These are phyloP conservation scores for Beauveria rudraprayagi DNA, from an alignment of 2,329 filamentous ascomycete species.

Conservation along the genomic window DNA sequence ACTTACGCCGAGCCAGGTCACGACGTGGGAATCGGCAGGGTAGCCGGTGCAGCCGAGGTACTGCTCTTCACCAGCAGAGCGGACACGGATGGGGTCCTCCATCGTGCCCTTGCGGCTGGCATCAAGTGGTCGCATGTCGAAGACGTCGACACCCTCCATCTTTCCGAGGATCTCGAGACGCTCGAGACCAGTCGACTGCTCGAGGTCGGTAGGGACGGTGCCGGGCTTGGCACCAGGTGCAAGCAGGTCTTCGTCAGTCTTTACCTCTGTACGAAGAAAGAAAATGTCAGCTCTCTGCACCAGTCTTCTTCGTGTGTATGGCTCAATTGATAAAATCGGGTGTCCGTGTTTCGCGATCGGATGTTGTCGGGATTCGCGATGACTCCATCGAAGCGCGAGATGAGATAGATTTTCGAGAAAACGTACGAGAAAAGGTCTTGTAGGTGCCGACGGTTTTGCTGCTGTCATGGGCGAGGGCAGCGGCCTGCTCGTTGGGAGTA, in stretches of 20 bases:
- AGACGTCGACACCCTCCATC: conserved; percentile 96
- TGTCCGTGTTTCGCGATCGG: conserved; percentile 1
- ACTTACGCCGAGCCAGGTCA: conserved; percentile 84
- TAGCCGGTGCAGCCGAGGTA: conserved; percentile 92
- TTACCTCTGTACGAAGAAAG: conserved; percentile 58
- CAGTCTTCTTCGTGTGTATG: not conserved
- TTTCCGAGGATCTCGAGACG: conserved; percentile 98
- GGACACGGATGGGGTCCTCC: conserved; percentile 82
- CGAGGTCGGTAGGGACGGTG: conserved; percentile 84
- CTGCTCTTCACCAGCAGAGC: conserved; percentile 91
- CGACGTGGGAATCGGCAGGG: conserved; percentile 85
- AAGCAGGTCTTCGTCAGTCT: conserved; percentile 71
- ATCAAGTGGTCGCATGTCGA: conserved; percentile 96
- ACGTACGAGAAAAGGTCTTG: conserved; percentile 41
- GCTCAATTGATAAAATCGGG: not conserved
- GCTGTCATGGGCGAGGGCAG: conserved; percentile 28
- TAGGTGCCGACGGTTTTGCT: conserved; percentile 39
- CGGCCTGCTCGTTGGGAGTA: conserved; percentile 30
- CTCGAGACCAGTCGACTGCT: conserved; percentile 95
- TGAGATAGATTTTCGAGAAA: conserved; percentile 9
- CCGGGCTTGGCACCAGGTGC: conserved; percentile 74
- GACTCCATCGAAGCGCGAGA: not conserved
- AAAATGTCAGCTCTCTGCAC: conserved; percentile 15
- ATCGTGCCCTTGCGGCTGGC: conserved; percentile 85
- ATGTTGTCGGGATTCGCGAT: not conserved